Conservation (phyloP, 2,329 filamentous ascomycete genomes). For the Trichoderma sp. region DNA sequence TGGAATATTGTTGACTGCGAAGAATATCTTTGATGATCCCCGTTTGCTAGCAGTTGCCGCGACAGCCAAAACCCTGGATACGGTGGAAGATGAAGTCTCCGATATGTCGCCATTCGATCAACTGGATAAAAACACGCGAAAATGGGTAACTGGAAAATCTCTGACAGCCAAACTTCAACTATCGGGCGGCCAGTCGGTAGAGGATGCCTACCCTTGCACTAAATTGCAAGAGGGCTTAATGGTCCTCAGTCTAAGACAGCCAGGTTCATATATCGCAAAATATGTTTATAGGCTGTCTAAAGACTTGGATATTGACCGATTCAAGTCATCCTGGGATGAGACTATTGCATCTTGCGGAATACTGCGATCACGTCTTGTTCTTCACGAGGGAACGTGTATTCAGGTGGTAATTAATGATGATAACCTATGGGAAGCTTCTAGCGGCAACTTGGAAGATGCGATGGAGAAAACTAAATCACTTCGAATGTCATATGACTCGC, state of each 20-base stretch:
- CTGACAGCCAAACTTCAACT: not conserved
- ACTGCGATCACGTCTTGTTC: conserved; percentile 18
- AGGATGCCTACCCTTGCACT: conserved; percentile 10
- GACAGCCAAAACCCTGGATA: not conserved
- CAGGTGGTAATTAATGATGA: conserved; percentile 18
- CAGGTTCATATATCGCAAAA: conserved; percentile 37
- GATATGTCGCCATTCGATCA: not conserved
- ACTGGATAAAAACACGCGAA: not conserved
- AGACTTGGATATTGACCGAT: conserved; percentile 22
- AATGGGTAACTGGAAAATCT: not conserved
- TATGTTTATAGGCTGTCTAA: conserved; percentile 26
- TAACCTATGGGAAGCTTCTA: not conserved
- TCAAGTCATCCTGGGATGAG: conserved; percentile 20
- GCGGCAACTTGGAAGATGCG: not conserved
- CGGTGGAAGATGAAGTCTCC: not conserved
- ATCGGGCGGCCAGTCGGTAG: not conserved
- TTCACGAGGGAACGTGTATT: not conserved
- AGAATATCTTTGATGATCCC: not conserved
- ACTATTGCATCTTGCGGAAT: not conserved
- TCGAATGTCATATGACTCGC: not conserved
- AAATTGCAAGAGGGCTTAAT: conserved; percentile 40
- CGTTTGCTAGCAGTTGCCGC: conserved; percentile 2
- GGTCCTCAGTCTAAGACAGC: conserved; percentile 31
- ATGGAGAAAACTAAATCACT: not conserved
- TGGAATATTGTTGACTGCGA: not conserved